A percentile compares a stretch with the other conserved stretches of the same genome.
phyloP scores from a whole-genome alignment of 768 basidiomycete species.

The Rhodotorula toruloides region DNA sequence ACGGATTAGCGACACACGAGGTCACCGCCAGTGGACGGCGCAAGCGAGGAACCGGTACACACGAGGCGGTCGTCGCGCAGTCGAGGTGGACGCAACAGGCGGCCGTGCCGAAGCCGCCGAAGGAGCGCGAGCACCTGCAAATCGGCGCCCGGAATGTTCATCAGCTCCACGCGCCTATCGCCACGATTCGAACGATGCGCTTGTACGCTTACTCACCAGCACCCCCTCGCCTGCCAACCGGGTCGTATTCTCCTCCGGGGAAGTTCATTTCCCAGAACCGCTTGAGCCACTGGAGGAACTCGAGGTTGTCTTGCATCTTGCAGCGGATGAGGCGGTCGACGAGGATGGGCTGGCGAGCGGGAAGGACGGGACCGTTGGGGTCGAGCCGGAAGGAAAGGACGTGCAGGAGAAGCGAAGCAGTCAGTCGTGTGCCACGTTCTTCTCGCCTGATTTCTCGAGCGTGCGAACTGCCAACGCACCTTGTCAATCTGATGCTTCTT shows the following conservation, averaged over 20 bases:
- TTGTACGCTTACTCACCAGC: background rate
- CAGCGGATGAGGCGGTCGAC: constrained; percentile 94
- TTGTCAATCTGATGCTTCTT: constrained; percentile 90
- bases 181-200: background rate
- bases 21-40: no score
- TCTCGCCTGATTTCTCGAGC: background rate
- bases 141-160: no score
- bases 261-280: constrained; percentile 92
- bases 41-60: no score
- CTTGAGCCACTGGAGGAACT: constrained; percentile 96
- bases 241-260: constrained; percentile 78
- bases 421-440: background rate
- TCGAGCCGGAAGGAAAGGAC: constrained; percentile 1
- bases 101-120: no score
- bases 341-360: constrained; percentile 68
- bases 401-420: background rate
- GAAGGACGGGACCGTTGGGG: constrained; percentile 7
- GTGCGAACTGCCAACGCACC: constrained; percentile 51
- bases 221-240: constrained; percentile 49
- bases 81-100: no score
- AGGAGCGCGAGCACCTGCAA: no score
- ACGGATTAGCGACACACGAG: no score
- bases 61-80: no score
- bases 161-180: background rate
- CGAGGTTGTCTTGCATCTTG: constrained; percentile 99